Conservation (phyloP, 2,329 filamentous ascomycete species). For the Ophiostoma pallidulum region DNA sequence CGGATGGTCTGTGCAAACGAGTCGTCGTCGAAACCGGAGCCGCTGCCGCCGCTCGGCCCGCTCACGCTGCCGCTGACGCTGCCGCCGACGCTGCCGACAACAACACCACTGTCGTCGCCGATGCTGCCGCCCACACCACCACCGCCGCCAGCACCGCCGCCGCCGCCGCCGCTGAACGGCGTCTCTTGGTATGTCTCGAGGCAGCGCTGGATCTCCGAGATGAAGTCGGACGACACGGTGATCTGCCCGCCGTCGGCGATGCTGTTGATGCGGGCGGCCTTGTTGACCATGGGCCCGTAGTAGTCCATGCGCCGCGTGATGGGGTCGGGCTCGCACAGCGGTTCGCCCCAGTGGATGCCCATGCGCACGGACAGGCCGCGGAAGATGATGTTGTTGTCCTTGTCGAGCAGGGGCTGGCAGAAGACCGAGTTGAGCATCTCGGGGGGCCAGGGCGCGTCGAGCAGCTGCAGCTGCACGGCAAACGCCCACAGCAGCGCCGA, state of each 20-base stretch:
- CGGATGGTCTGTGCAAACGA: constrained; percentile 66
- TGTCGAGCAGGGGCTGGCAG: constrained; percentile 72
- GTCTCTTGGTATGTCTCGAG: constrained; percentile 81
- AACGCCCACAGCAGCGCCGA: constrained; percentile 95
- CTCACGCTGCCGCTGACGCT: background rate
- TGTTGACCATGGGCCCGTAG: constrained; percentile 98
- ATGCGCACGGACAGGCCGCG: constrained; percentile 90
- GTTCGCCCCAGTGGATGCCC: constrained; percentile 93
- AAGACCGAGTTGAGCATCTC: constrained; percentile 83
- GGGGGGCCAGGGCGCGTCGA: constrained; percentile 86
- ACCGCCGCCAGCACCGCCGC: constrained; percentile 28
- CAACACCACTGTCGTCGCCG: background rate
- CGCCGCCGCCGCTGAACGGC: constrained; percentile 45
- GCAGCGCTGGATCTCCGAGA: constrained; percentile 86
- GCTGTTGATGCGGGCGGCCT: constrained; percentile 84
- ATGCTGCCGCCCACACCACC: constrained; percentile 38
- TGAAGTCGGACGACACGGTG: constrained; percentile 93
- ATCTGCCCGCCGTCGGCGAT: constrained; percentile 96
- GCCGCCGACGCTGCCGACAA: background rate
- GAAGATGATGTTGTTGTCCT: constrained; percentile 84
- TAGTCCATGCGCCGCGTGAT: constrained; percentile 99
- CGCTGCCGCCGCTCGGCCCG: constrained; percentile 25
- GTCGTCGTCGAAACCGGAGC: constrained; percentile 67
- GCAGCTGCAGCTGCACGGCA: constrained; percentile 76
- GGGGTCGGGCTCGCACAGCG: constrained; percentile 89